Conservation (phyloP, 805 yeast species). For the Ogataea glucozyma region DNA sequence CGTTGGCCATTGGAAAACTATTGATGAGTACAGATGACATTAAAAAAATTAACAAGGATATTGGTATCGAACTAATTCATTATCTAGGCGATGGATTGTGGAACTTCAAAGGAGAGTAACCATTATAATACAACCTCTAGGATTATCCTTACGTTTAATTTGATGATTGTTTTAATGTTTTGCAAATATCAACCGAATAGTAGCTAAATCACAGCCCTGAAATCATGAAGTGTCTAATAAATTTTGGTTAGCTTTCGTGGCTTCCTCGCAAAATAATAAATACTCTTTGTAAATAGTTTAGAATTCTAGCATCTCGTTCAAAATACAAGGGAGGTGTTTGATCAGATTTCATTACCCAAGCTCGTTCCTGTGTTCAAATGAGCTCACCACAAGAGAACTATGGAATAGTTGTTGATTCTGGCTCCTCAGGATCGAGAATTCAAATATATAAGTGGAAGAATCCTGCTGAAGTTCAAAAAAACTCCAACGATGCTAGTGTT, state of each 20-base stretch:
- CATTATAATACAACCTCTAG: background rate
- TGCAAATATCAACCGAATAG: background rate
- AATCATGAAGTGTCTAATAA: background rate
- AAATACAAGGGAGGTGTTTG: slow-evolving; percentile 96
- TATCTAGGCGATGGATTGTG: slow-evolving; percentile 90
- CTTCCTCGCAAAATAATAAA: background rate
- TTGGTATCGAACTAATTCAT: slow-evolving; percentile 82
- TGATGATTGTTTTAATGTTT: slow-evolving; percentile 6
- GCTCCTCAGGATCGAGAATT: slow-evolving; percentile 90
- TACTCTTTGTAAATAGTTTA: no score
- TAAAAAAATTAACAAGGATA: slow-evolving; percentile 77
- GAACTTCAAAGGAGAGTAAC: slow-evolving; percentile 54
- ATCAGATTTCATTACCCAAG: slow-evolving; percentile 64
- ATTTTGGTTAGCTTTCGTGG: slow-evolving; percentile 2
- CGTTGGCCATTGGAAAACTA: slow-evolving; percentile 87
- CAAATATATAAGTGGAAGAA: slow-evolving; percentile 83
- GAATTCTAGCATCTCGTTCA: no score
- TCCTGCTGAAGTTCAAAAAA: slow-evolving; percentile 37
- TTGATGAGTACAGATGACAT: slow-evolving; percentile 89
- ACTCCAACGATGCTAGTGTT: slow-evolving; percentile 34
- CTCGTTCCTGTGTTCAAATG: no score
- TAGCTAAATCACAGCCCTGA: slow-evolving; percentile 1
- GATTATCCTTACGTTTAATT: slow-evolving; percentile 1
- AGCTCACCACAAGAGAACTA: slow-evolving; percentile 39
- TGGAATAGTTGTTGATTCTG: slow-evolving; percentile 92